A percentile compares a stretch with the other conserved stretches of the same genome.
Conservation (phyloP, 2,329 filamentous ascomycete genomes). For the Talaromyces marneffei region DNA sequence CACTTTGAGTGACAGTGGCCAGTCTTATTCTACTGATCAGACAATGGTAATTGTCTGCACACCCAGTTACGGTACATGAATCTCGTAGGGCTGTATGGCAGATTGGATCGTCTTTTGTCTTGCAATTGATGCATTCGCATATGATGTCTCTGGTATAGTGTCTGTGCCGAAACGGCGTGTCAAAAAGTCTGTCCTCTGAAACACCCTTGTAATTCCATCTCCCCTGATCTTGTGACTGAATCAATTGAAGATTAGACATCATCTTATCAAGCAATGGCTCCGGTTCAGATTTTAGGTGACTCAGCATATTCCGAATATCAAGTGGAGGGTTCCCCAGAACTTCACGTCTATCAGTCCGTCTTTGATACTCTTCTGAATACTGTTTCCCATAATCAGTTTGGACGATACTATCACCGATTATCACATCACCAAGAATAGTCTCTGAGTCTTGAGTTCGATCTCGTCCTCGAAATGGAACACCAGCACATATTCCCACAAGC, state of each 20-base stretch:
- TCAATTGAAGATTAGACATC: not conserved
- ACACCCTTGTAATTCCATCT: constrained; percentile 1
- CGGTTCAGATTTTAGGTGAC: not conserved
- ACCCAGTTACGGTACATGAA: not conserved
- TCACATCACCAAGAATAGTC: constrained; percentile 27
- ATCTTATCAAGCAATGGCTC: not conserved
- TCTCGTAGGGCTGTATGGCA: constrained; percentile 1
- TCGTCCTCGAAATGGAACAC: not conserved
- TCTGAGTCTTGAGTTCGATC: constrained; percentile 12
- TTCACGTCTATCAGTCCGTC: constrained; percentile 18
- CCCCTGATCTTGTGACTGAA: not conserved
- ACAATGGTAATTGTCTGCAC: not conserved
- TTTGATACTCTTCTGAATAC: constrained; percentile 19
- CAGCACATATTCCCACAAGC: constrained; percentile 8
- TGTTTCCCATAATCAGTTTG: constrained; percentile 26
- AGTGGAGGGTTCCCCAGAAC: constrained; percentile 14
- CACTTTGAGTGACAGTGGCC: not conserved
- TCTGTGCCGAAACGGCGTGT: not conserved
- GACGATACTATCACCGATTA: constrained; percentile 23
- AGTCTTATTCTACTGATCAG: not conserved
- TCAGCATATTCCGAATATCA: constrained; percentile 1
- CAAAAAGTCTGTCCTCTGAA: constrained; percentile 1
- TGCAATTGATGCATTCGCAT: not conserved
- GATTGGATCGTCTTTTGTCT: not conserved
- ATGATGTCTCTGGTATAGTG: not conserved